phyloP scores from a whole-genome alignment of 768 basidiomycete species.

The Holtermanniella nyarrowii region DNA sequence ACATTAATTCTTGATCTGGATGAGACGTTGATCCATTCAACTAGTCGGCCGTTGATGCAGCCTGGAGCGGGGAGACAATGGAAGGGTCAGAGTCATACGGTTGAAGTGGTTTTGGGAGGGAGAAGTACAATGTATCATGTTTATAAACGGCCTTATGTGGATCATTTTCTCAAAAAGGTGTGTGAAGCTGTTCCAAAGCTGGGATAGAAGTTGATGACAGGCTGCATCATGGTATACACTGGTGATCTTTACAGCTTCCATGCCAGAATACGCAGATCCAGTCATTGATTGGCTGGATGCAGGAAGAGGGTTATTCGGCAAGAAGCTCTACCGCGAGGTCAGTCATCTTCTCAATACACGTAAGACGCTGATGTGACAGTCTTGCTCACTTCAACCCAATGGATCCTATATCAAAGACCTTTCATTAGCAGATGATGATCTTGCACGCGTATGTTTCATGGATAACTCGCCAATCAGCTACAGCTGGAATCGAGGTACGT shows the following conservation, averaged over 20 bases:
- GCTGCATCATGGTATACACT: constrained; percentile 98
- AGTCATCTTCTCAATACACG: neutral
- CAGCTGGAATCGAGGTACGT: constrained; percentile 77
- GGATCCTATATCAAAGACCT: constrained; percentile 94
- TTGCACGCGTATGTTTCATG: constrained; percentile 84
- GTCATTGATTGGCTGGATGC: constrained; percentile 99
- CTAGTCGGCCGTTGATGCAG: constrained; percentile 46
- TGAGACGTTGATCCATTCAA: constrained; percentile 97
- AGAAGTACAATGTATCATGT: constrained; percentile 90
- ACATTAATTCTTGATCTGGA: constrained; percentile 95
- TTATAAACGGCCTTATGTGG: constrained; percentile 95
- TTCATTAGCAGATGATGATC: constrained; percentile 73
- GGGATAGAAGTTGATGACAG: too few relatives aligned
- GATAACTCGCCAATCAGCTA: constrained; percentile 95
- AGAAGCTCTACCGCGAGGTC: constrained; percentile 86
- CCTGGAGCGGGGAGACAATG: constrained; percentile 24
- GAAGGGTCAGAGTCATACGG: constrained; percentile 62
- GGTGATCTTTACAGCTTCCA: constrained; percentile 96
- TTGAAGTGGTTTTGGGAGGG: constrained; percentile 84
- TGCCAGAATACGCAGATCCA: constrained; percentile 99
- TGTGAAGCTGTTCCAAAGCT: too few relatives aligned
- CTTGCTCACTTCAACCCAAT: constrained; percentile 81
- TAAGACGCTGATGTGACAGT: too few relatives aligned
- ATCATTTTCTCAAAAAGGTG: constrained; percentile 85
- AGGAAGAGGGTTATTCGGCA: constrained; percentile 76